Evolutionary conservation across 2,329 filamentous ascomycete species (phyloP).

Genomic region (Daldinia sp.): DNA sequence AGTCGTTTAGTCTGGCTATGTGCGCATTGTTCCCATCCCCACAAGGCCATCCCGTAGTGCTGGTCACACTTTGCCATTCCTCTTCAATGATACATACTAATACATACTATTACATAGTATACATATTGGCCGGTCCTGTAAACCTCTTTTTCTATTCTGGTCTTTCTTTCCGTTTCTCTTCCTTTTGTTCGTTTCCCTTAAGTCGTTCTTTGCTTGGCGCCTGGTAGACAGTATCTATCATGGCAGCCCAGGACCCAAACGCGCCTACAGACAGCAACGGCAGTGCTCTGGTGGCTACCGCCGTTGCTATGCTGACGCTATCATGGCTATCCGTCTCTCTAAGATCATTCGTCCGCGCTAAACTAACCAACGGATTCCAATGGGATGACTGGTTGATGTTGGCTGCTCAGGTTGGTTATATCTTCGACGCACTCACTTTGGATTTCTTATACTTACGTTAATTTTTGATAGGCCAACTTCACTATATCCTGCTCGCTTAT

Average conservation of each 20-base stretch:
- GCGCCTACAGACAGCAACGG: conserved; percentile 46
- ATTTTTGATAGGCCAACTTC: conserved; percentile 52
- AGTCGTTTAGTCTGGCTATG: conserved; percentile 9
- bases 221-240: conserved; percentile 37
- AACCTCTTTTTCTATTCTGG: conserved; percentile 14
- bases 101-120: too few relatives aligned
- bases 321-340: conserved; percentile 44
- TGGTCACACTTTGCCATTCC: conserved; percentile 9
- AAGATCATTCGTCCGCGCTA: conserved; percentile 44
- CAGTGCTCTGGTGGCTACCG: conserved; percentile 42
- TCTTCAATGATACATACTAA: conserved; percentile 12
- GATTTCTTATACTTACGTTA: conserved; percentile 2
- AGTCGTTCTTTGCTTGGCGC: conserved; percentile 34
- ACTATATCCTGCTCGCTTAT: conserved; percentile 58
- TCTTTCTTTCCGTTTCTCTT: conserved; percentile 20
- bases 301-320: conserved; percentile 50
- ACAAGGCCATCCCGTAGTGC: conserved; percentile 23
- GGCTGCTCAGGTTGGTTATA: conserved; percentile 53
- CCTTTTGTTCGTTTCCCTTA: conserved; percentile 27
- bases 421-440: not conserved
- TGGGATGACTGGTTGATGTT: conserved; percentile 65
- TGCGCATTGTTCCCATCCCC: conserved; percentile 23
- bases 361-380: conserved; percentile 50
- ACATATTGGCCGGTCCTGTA: conserved; percentile 21
- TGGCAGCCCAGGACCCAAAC: conserved; percentile 46